phyloP scores from a whole-genome alignment of 2,329 filamentous ascomycete species.

The Pezicula neosporulosa region DNA sequence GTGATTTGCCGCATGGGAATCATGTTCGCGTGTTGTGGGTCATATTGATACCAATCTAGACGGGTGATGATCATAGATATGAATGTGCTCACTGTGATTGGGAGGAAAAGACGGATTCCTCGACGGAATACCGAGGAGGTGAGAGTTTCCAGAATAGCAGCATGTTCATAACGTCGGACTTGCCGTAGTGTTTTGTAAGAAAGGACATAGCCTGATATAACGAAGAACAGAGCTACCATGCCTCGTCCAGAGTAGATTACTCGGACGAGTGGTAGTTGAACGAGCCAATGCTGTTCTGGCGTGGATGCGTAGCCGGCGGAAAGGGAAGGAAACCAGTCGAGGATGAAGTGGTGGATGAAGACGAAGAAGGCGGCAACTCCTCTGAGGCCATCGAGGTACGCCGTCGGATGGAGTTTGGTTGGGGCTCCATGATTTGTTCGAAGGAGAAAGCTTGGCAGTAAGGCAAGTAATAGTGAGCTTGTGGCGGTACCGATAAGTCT shows the following conservation, averaged over 20 bases:
- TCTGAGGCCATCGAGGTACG: constrained; percentile 41
- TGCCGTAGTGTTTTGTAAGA: constrained; percentile 35
- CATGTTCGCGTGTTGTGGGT: neutral
- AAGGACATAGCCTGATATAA: constrained; percentile 43
- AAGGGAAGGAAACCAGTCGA: constrained; percentile 18
- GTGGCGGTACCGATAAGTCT: neutral
- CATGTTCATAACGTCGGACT: constrained; percentile 29
- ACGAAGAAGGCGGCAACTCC: constrained; percentile 40
- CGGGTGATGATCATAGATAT: constrained; percentile 9
- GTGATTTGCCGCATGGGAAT: neutral
- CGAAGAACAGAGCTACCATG: constrained; percentile 44
- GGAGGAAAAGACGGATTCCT: constrained; percentile 38
- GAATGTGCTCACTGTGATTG: constrained; percentile 36
- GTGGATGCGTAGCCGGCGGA: neutral
- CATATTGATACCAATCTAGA: neutral
- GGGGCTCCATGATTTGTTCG: neutral
- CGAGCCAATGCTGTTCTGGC: neutral
- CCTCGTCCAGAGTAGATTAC: constrained; percentile 37
- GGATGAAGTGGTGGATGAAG: constrained; percentile 38
- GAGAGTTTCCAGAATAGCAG: constrained; percentile 31
- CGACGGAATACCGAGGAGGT: constrained; percentile 40
- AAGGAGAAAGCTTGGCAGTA: constrained; percentile 3
- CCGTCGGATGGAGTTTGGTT: constrained; percentile 23
- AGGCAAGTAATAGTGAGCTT: neutral
- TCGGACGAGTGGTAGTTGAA: constrained; percentile 35